These are phyloP conservation scores for Ganoderma leucocontextum DNA, from an alignment of 1,284 basidiomycete genomes.

Conservation along the genomic window DNA sequence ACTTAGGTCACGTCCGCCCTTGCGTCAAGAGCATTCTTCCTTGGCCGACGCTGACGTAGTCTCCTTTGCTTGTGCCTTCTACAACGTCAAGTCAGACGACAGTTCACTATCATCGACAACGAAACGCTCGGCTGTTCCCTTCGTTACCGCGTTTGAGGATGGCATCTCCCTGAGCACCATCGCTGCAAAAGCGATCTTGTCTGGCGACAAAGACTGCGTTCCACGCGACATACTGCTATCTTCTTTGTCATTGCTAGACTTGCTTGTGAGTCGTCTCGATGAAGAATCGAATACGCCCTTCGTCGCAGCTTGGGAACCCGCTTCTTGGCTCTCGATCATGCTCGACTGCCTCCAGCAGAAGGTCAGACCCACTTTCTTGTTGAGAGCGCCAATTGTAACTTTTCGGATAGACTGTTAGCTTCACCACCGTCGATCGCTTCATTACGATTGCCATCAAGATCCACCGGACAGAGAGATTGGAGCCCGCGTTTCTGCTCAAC, in stretches of 20 bases:
- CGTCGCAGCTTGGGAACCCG: conserved; percentile 62
- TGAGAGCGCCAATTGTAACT: neutral
- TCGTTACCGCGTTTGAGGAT: conserved; percentile 64
- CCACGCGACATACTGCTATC: conserved; percentile 59
- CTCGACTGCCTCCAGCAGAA: conserved; percentile 60
- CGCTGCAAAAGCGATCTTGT: conserved; percentile 52
- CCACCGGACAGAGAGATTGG: conserved; percentile 56
- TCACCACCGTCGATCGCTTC: conserved; percentile 71
- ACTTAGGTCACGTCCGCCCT: conserved; percentile 58
- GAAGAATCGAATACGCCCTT: conserved; percentile 41
- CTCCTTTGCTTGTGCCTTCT: conserved; percentile 65
- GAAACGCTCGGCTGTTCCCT: conserved; percentile 53
- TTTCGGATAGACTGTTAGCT: conserved; percentile 60
- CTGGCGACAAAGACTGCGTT: conserved; percentile 37
- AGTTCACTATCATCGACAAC: conserved; percentile 11
- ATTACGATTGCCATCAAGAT: conserved; percentile 68
- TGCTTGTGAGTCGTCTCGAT: conserved; percentile 55
- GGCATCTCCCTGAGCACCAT: conserved; percentile 54
- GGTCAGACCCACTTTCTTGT: conserved; percentile 46
- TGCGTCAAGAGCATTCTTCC: conserved; percentile 45
- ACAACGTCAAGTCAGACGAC: conserved; percentile 51
- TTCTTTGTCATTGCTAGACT: conserved; percentile 58
- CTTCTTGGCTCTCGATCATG: conserved; percentile 60
- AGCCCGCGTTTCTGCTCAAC: conserved; percentile 64
- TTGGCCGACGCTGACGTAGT: conserved; percentile 50